Base-by-base conservation (phyloP, 441 rosid species). In the Populus hybrid region DNA sequence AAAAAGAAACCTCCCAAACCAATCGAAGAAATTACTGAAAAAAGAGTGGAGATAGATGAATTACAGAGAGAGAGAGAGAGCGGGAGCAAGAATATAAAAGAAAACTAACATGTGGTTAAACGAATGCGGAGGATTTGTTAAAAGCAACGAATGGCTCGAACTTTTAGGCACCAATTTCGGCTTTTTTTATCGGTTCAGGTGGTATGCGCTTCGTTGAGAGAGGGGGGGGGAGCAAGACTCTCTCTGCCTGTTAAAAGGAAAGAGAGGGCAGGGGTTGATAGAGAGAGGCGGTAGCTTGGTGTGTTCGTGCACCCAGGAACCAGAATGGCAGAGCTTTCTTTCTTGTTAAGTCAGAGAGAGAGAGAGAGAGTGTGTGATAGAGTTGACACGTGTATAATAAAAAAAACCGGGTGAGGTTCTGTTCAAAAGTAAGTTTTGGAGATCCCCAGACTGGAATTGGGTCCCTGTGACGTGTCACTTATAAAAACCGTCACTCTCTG, bases 81-180 rank as follows among this genome's bases (percentile, higher is more conserved):
- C 29, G 38, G 20, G 53, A n/a, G 68, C 29, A 23, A 53, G 50
- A 65, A 76, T 28, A 21, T 76, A 75, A 71, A 65, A 2, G 68
- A 76, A 67, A 75, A 73, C 75, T 61, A 80, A 79, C 77, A 70
- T 81, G 84, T 79, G 89, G 88, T 81, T 31, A 68, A 68, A 76
- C 74, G 71, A 70, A 33, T 28, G 72, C n/a, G 65, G 50, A 72
- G 76, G 74, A 24, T 35, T 23, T 5, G 28, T 28, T 73, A 59
- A 1, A 16, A 45, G 69, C 23, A 74, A 69, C 26, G 24, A 53
- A 69, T 23, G 74, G 80, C 64, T 78, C 86, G 87, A 16, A 42
- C 64, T 76, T 81, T 75, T 42, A 87, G 88, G 84, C 82, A 73
- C 66, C 81, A 74, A 63, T 31, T 59, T 75, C 80, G 86, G 84